Base-by-base conservation (phyloP, 805 yeast genomes). In the Candida loeiensis region DNA sequence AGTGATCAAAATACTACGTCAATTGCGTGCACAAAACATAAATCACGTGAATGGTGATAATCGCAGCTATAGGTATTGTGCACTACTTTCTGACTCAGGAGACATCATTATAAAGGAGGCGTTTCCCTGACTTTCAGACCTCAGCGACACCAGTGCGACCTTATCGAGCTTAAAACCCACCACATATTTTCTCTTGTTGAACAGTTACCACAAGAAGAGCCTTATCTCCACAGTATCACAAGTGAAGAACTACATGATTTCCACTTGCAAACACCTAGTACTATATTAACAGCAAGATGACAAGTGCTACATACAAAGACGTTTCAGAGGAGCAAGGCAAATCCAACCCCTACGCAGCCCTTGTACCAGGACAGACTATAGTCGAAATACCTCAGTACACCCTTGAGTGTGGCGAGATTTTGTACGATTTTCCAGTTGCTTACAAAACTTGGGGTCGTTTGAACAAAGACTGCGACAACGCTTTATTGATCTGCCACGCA, bases 361-460 rank as follows among this genome's bases (percentile, higher is more conserved):
- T 90, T 39, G 95, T 93, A 8, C 69, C 76, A 16, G 83, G 80
- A 33, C 99, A 93, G 63, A 76, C 78, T 21, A 79, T 87, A 13
- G 86, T 85, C 9, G 81, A 84, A 43, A 70, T 93, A 5, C 96
- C 96, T 0, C 71, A 74, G 45, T 77, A 80, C 51, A 69, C 70
- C 22, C 70, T 93, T 17, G 99, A 93, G 56, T 83, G 93, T 39
- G 96, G 96, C 4, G 89, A 86, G 45, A 61, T 70, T 0, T 63
- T 91, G 9, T 58, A 55, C 33, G 69, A 86, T 19, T 87, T 90
- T 32, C 98, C 96, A 0, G 85, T 93, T 16, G 99, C 98, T 2
- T 93, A 85, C 67, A 91, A 91, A 60, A 84, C 95, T 0, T 93
- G 97, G 97, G 99, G 99, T 2, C 71, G 76, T 40, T 71, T 93